Evolutionary conservation across 768 basidiomycete genomes (phyloP).

Genomic region (Pilatotrama ljubarskyi): DNA sequence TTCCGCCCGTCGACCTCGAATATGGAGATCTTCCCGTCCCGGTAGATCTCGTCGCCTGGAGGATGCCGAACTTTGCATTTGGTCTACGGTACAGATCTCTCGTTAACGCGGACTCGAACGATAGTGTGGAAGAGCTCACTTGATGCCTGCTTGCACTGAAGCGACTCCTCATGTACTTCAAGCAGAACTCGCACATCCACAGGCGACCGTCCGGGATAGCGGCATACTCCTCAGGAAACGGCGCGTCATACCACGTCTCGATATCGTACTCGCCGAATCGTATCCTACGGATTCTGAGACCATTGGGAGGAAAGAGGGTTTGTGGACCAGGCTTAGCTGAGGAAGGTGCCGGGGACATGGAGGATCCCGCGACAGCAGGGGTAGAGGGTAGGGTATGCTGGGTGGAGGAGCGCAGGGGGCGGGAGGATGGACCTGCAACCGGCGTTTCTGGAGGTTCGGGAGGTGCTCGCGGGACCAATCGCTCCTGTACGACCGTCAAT

Average conservation of each 20-base stretch:
- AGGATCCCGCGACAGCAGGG: slow-evolving; percentile 36
- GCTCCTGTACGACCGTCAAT: slow-evolving; percentile 18
- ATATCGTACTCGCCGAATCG: slow-evolving; percentile 92
- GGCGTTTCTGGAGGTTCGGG: slow-evolving; percentile 39
- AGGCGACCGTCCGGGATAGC: slow-evolving; percentile 87
- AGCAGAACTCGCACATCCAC: slow-evolving; percentile 97
- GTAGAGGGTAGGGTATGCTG: slow-evolving; percentile 39
- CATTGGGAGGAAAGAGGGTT: slow-evolving; percentile 45
- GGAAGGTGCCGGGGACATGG: slow-evolving; percentile 41
- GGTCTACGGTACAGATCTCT: slow-evolving; percentile 48
- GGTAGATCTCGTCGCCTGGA: slow-evolving; percentile 97
- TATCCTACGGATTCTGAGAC: slow-evolving; percentile 79
- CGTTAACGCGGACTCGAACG: neutral
- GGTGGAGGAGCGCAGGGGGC: slow-evolving; percentile 62
- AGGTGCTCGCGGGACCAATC: slow-evolving; percentile 40
- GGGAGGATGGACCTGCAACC: slow-evolving; percentile 56
- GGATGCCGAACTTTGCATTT: slow-evolving; percentile 96
- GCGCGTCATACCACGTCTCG: slow-evolving; percentile 98
- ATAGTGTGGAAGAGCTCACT: slow-evolving; percentile 40
- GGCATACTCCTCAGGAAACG: slow-evolving; percentile 97
- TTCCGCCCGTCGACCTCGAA: slow-evolving; percentile 98
- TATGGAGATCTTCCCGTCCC: slow-evolving; percentile 84
- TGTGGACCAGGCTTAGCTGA: slow-evolving; percentile 39
- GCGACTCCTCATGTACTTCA: slow-evolving; percentile 96
- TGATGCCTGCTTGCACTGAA: slow-evolving; percentile 86